Evolutionary conservation across 352 stramenopile genomes (phyloP), one percentile per base, ranked within the genome.

Genomic region (Peronospora belbahrii): DNA sequence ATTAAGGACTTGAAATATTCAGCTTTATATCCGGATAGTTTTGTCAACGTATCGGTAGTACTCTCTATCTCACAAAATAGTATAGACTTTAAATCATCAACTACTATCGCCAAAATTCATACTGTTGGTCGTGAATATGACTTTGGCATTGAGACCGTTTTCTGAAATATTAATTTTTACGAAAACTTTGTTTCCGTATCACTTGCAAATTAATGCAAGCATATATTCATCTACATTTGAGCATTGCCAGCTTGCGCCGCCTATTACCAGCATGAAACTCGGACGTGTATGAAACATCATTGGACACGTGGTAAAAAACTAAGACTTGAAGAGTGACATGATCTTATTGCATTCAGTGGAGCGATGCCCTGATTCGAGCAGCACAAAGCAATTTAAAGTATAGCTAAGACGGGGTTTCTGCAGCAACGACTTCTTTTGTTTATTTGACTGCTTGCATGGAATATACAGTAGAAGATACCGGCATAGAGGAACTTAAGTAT

Each of bases 401-500:
- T n/a, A n/a, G n/a, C n/a, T n/a, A n/a, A n/a, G n/a, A n/a, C n/a
- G n/a, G n/a, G n/a, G n/a, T n/a, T n/a, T n/a, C n/a, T n/a, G n/a
- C n/a, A n/a, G n/a, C n/a, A n/a, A n/a, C n/a, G n/a, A n/a, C n/a
- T n/a, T n/a, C n/a, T n/a, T n/a, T n/a, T n/a, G n/a, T n/a, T n/a
- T n/a, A n/a, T n/a, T n/a, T n/a, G n/a, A n/a, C n/a, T n/a, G n/a
- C n/a, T n/a, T n/a, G n/a, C n/a, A n/a, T n/a, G n/a, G n/a, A n/a
- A n/a, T n/a, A n/a, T n/a, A n/a, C n/a, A n/a, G n/a, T n/a, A n/a
- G n/a, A n/a, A n/a, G n/a, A n/a, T n/a, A n/a, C n/a, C n/a, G n/a
- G n/a, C n/a, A n/a, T n/a, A n/a, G n/a, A n/a, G 77, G 6, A 91
- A 91, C 48, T 38, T 89, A 11, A 77, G 80, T 23, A 89, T 77